Base-by-base conservation (phyloP, 768 basidiomycete species). In the Paxillus involutus region DNA sequence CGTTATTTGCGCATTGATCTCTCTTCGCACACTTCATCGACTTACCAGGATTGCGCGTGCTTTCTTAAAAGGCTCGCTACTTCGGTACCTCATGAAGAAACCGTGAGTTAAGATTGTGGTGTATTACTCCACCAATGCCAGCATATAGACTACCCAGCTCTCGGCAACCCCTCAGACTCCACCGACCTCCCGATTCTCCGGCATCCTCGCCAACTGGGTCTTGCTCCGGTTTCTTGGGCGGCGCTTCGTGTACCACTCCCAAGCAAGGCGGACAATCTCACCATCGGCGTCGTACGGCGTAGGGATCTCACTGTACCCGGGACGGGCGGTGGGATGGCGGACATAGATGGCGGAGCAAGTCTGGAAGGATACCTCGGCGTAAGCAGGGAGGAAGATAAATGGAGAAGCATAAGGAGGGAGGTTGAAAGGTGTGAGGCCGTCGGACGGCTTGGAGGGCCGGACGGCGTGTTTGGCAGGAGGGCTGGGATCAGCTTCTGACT, bases 271-370 rank as follows among this genome's bases (percentile, higher is more conserved):
- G 56, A 98, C 81, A 12, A 97, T 78, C 59, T 95, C 91, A 16
- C 97, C 97, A 63, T 97, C 95, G 0, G 97, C 94, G 58, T 95
- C 93, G 70, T 89, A 98, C 3, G 97, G 97, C 4, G 91, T 91
- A 6, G 96, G 93, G 36, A 99, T 89, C 71, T 99, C 97, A 14
- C 89, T 91, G 73, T 96, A 94, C 6, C 91, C 91, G 0, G 94
- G 92, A n/a, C 94, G 84, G 0, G 96, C 97, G 0, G 95, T 97
- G 8, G 97, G 97, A 64, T 98, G 94, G 36, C 97, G 90, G 32
- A 98, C 83, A 68, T 96, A 98, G 48, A 98, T 77, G 13, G 87
- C 88, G 2, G 94, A 92, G 71, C 96, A 98, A 10, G 94, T 93
- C 44, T 80, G 65, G 77, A 90, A 98, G 52, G 86, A 89, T 12